These are phyloP conservation scores for Populus alba DNA, from an alignment of 345 rosid species.

Conservation along the genomic window DNA sequence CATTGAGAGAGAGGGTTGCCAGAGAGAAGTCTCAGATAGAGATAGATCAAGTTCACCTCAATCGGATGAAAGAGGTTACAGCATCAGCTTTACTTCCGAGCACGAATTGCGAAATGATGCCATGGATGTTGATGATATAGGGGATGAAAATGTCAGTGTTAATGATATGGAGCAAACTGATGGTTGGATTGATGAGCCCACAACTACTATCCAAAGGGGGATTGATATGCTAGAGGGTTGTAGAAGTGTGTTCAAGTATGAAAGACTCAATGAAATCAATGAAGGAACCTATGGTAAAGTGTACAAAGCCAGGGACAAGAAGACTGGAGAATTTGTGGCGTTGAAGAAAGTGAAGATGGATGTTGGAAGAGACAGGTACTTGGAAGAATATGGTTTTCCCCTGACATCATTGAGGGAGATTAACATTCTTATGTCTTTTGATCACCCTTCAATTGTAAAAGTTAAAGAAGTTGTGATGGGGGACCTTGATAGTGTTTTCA, in stretches of 20 bases:
- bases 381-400: conserved; percentile 67
- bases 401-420: conserved; percentile 82
- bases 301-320: conserved; percentile 69
- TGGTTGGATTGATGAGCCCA: conserved; percentile 33
- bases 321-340: conserved; percentile 67
- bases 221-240: conserved; percentile 62
- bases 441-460: conserved; percentile 68
- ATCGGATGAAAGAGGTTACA: conserved; percentile 28
- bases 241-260: conserved; percentile 63
- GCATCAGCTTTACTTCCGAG: conserved; percentile 22
- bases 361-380: conserved; percentile 11
- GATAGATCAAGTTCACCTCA: conserved; percentile 25
- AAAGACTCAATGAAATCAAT: conserved; percentile 66
- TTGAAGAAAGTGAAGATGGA: conserved; percentile 65
- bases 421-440: conserved; percentile 67
- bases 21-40: conserved; percentile 33
- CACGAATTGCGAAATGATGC: conserved; percentile 27
- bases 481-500: conserved; percentile 56
- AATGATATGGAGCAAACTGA: conserved; percentile 14
- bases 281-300: conserved; percentile 94
- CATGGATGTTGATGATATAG: conserved; percentile 27
- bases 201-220: conserved; percentile 23
- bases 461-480: conserved; percentile 84
- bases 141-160: conserved; percentile 19
- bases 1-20: conserved; percentile 47